Evolutionary conservation across 2,329 filamentous ascomycete species (phyloP).

Genomic region (Pseudogymnoascus sp.): DNA sequence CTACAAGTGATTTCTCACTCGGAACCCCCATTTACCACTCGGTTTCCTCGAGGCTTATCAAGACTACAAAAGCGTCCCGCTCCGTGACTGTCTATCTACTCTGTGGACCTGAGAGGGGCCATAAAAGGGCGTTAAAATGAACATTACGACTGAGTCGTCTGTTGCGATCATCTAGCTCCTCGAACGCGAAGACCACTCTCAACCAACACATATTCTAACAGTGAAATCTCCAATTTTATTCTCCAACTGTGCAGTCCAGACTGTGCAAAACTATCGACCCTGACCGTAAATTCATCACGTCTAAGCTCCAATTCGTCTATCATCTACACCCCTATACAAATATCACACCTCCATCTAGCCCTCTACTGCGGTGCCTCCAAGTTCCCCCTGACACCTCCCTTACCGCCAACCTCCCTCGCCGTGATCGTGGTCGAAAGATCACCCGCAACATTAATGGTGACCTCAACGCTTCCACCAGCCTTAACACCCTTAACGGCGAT

Average conservation of each 20-base stretch:
- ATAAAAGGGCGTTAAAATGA: background rate
- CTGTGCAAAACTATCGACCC: slow-evolving; percentile 5
- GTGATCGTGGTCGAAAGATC: slow-evolving; percentile 76
- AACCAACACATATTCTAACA: background rate
- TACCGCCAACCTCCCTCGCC: slow-evolving; percentile 66
- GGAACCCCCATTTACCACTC: no score
- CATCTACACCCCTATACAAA: slow-evolving; percentile 6
- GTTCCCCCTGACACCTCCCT: slow-evolving; percentile 27
- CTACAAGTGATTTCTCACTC: no score
- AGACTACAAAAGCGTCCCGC: no score
- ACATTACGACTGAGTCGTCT: background rate
- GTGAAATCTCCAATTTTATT: slow-evolving; percentile 3
- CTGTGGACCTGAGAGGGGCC: no score
- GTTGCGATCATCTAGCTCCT: background rate
- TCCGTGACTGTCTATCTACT: background rate
- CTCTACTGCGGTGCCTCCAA: slow-evolving; percentile 21
- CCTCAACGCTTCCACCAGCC: slow-evolving; percentile 85
- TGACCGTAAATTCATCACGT: slow-evolving; percentile 7
- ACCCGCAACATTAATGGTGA: slow-evolving; percentile 77
- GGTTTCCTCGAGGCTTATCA: no score
- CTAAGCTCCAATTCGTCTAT: slow-evolving; percentile 6
- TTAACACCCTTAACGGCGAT: slow-evolving; percentile 74
- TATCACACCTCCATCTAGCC: background rate
- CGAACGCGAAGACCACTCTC: background rate
- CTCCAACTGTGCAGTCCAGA: slow-evolving; percentile 1